Evolutionary conservation across 495 filamentous ascomycete genomes (phyloP).

Genomic region (Trichoderma orchidacearum): DNA sequence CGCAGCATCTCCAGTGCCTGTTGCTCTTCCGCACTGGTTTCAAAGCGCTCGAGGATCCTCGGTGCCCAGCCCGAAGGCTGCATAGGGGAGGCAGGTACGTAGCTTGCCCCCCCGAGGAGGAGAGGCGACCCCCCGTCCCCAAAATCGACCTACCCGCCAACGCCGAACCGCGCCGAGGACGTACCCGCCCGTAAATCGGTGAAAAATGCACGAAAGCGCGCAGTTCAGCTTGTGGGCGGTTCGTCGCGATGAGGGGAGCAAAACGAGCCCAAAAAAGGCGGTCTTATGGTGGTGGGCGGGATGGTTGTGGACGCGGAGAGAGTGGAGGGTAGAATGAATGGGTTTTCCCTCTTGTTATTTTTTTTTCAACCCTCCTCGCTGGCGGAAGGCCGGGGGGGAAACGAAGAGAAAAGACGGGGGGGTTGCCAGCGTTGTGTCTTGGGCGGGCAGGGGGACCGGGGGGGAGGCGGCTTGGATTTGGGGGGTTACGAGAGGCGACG

Average conservation of each 20-base stretch:
- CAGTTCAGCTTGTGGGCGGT: conserved; percentile 9
- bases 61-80: no score
- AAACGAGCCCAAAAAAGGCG: conserved; percentile 18
- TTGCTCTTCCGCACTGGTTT: no score
- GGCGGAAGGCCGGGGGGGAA: conserved; percentile 6
- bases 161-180: neutral
- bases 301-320: neutral
- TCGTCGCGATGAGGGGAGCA: conserved; percentile 13
- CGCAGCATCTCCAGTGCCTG: no score
- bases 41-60: no score
- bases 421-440: no score
- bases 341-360: neutral
- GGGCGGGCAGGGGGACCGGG: no score
- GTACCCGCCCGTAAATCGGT: neutral
- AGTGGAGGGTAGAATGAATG: neutral
- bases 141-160: neutral
- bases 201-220: conserved; percentile 2
- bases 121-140: neutral
- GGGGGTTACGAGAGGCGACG: neutral
- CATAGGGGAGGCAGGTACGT: no score
- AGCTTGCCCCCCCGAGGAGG: neutral
- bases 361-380: neutral
- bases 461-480: neutral
- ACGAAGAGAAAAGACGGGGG: conserved; percentile 1
- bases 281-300: neutral